Conservation (phyloP, 2,329 filamentous ascomycete genomes). For the Thyridium curvatum region DNA sequence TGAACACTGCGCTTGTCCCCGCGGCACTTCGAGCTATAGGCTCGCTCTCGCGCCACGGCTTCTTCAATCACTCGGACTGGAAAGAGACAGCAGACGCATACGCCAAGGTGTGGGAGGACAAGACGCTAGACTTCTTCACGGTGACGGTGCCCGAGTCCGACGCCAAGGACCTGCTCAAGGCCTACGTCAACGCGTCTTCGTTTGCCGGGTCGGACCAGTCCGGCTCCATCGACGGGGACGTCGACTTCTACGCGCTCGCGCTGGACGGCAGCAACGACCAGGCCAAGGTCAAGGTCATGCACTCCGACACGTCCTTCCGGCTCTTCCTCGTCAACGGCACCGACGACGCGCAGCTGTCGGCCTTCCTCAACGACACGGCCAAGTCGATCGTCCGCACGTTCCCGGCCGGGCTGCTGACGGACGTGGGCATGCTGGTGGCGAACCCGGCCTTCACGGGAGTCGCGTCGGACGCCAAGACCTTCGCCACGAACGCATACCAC, state of each 20-base stretch:
- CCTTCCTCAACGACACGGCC: conserved; percentile 50
- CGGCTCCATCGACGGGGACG: conserved; percentile 30
- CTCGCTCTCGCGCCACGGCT: conserved; percentile 37
- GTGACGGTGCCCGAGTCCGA: conserved; percentile 32
- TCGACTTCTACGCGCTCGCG: conserved; percentile 23
- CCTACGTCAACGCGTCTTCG: conserved; percentile 35
- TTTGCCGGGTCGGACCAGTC: conserved; percentile 38
- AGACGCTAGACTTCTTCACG: conserved; percentile 52
- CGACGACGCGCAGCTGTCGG: conserved; percentile 47
- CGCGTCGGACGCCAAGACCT: conserved; percentile 40
- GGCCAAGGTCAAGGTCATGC: conserved; percentile 48
- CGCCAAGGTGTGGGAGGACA: conserved; percentile 56
- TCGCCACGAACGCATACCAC: conserved; percentile 53
- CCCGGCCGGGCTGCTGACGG: conserved; percentile 50
- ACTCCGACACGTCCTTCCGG: conserved; percentile 59
- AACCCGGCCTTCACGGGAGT: conserved; percentile 52
- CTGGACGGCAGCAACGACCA: conserved; percentile 40
- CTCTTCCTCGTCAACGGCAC: conserved; percentile 57
- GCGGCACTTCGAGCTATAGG: conserved; percentile 54
- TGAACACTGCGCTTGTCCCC: conserved; percentile 57
- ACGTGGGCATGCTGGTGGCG: conserved; percentile 50
- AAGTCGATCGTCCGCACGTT: conserved; percentile 52
- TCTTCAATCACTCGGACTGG: conserved; percentile 47
- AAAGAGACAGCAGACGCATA: conserved; percentile 34
- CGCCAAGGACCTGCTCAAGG: conserved; percentile 38